A percentile compares a stretch with the other conserved stretches of the same genome.
These are phyloP conservation scores for Penicillium verhagenii DNA, from an alignment of 495 filamentous ascomycete species.

Conservation along the genomic window DNA sequence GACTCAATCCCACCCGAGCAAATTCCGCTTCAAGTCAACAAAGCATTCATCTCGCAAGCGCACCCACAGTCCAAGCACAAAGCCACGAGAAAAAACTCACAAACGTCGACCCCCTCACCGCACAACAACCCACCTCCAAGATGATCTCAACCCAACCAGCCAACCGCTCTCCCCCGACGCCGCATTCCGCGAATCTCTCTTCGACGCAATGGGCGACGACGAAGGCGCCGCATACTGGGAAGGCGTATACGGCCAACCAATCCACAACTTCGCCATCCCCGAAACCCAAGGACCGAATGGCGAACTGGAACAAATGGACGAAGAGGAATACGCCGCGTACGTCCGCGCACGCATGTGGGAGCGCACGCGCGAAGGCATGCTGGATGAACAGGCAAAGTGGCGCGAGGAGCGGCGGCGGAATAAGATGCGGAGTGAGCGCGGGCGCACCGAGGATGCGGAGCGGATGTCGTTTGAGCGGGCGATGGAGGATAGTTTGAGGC, in stretches of 20 bases:
- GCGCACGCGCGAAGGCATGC: conserved; percentile 66
- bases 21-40: conserved; percentile 57
- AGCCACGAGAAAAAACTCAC: conserved; percentile 20
- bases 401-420: conserved; percentile 52
- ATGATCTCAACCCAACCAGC: conserved; percentile 3
- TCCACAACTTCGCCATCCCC: conserved; percentile 61
- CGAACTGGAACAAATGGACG: conserved; percentile 80
- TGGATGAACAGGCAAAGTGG: conserved; percentile 63
- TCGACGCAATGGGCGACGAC: conserved; percentile 98
- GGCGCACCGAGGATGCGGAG: conserved; percentile 28
- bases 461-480: conserved; percentile 38
- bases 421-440: background rate
- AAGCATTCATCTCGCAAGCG: conserved; percentile 19
- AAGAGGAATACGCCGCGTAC: conserved; percentile 84
- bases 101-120: conserved; percentile 6
- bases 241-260: conserved; percentile 88
- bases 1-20: conserved; percentile 28
- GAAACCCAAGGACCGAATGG: conserved; percentile 43
- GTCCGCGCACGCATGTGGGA: conserved; percentile 93
- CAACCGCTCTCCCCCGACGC: conserved; percentile 51
- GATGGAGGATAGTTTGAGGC: conserved; percentile 54
- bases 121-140: conserved; percentile 11
- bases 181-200: conserved; percentile 93
- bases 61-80: conserved; percentile 13
- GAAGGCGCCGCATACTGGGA: conserved; percentile 96